Evolutionary conservation across 1,284 basidiomycete genomes (phyloP).

Genomic region (Ganoderma sp.): DNA sequence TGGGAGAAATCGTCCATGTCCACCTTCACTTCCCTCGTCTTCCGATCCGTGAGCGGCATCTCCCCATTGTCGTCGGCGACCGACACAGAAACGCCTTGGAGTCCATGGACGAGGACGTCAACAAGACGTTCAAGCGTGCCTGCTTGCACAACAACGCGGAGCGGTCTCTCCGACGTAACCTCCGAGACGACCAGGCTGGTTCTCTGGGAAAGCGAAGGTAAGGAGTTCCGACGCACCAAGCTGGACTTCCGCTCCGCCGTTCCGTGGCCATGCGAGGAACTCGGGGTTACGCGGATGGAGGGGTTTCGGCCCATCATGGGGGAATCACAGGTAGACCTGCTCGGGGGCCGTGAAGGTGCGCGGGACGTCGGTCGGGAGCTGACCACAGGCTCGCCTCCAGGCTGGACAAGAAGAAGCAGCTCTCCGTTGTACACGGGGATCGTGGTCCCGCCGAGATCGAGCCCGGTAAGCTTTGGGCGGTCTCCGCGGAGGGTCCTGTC

Average conservation of each 20-base stretch:
- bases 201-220: slow-evolving; percentile 73
- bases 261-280: slow-evolving; percentile 63
- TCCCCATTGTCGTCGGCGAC: slow-evolving; percentile 85
- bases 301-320: slow-evolving; percentile 53
- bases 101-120: slow-evolving; percentile 73
- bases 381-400: slow-evolving; percentile 46
- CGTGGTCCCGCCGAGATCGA: slow-evolving; percentile 67
- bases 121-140: slow-evolving; percentile 78
- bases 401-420: slow-evolving; percentile 68
- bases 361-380: slow-evolving; percentile 64
- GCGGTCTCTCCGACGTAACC: slow-evolving; percentile 64
- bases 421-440: slow-evolving; percentile 79
- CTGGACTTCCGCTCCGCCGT: slow-evolving; percentile 73
- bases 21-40: slow-evolving; percentile 69
- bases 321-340: slow-evolving; percentile 53
- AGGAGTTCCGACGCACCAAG: slow-evolving; percentile 72
- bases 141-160: slow-evolving; percentile 77
- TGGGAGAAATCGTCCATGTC: slow-evolving; percentile 73
- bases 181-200: slow-evolving; percentile 62
- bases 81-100: slow-evolving; percentile 77
- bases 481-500: slow-evolving; percentile 28
- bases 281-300: slow-evolving; percentile 76
- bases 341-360: slow-evolving; percentile 66
- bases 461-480: slow-evolving; percentile 30
- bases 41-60: slow-evolving; percentile 72